Evolutionary conservation across 306 rosid genomes (phyloP).

Genomic region (Cercis canadensis): DNA sequence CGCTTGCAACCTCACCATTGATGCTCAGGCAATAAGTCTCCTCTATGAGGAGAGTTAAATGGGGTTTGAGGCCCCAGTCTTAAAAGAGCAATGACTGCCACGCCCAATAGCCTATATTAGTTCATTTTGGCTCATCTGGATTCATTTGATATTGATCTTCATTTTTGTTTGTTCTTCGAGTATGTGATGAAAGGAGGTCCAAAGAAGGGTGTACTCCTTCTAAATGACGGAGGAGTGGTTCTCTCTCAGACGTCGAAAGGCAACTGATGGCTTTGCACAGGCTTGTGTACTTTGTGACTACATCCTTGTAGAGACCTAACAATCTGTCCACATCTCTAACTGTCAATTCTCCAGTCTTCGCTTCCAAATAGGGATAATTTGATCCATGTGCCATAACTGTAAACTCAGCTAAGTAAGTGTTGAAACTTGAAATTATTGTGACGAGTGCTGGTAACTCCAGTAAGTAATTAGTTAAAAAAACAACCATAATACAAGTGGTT

Average conservation of each 20-base stretch:
- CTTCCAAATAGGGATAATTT: conserved; percentile 64
- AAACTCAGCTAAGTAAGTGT: conserved; percentile 17
- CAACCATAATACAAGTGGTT: not conserved
- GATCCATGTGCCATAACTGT: conserved; percentile 38
- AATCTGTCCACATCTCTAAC: conserved; percentile 60
- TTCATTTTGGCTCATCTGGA: too few relatives aligned
- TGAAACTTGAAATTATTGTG: not conserved
- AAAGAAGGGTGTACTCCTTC: not conserved
- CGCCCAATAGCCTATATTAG: too few relatives aligned
- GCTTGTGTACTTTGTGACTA: conserved; percentile 56
- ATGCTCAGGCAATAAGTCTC: too few relatives aligned
- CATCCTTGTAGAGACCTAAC: conserved; percentile 58
- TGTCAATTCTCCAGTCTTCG: conserved; percentile 59
- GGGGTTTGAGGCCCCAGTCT: too few relatives aligned
- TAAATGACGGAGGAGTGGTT: conserved; percentile 42
- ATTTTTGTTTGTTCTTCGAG: not conserved
- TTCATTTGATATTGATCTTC: too few relatives aligned
- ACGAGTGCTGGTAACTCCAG: not conserved
- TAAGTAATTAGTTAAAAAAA: not conserved
- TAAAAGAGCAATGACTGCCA: too few relatives aligned
- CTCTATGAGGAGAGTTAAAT: too few relatives aligned
- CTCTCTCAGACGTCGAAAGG: conserved; percentile 48
- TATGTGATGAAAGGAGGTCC: too few relatives aligned
- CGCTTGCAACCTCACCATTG: too few relatives aligned
- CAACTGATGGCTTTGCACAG: conserved; percentile 46